These are phyloP conservation scores for Incumbomyces delicatus DNA, from an alignment of 2,329 filamentous ascomycete species.

Conservation along the genomic window DNA sequence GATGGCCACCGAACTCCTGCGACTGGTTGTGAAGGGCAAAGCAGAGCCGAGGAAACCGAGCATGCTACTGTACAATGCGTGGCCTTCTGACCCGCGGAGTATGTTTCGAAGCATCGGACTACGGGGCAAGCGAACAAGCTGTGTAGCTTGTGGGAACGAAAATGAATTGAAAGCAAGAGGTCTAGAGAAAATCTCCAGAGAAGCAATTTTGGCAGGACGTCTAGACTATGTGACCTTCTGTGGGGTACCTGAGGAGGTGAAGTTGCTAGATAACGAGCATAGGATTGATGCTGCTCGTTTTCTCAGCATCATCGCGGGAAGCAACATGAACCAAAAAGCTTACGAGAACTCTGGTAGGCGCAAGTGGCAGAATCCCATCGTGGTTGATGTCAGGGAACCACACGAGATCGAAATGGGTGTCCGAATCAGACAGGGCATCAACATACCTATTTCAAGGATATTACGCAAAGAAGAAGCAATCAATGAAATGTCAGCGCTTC, in stretches of 20 bases:
- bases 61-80: conserved; percentile 48
- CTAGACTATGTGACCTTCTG: conserved; percentile 84
- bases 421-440: conserved; percentile 64
- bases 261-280: conserved; percentile 52
- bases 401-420: conserved; percentile 72
- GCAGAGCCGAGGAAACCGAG: conserved; percentile 23
- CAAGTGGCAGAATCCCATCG: conserved; percentile 35
- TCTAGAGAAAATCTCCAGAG: conserved; percentile 51
- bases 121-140: conserved; percentile 57
- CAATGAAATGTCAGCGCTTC: conserved; percentile 6
- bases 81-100: conserved; percentile 28
- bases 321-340: conserved; percentile 2
- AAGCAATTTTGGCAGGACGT: conserved; percentile 53
- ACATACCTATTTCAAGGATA: conserved; percentile 36
- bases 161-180: conserved; percentile 53
- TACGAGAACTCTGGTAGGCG: background rate
- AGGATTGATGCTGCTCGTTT: conserved; percentile 59
- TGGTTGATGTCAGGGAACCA: conserved; percentile 76
- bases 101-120: conserved; percentile 68
- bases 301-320: conserved; percentile 24
- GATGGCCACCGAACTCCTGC: conserved; percentile 82
- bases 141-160: conserved; percentile 63
- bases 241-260: conserved; percentile 49
- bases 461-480: conserved; percentile 20
- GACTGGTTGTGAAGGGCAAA: conserved; percentile 51